A percentile compares a stretch with the other conserved stretches of the same genome.
Conservation (phyloP, 495 filamentous ascomycete genomes). For the Pseudoneurospora amorphoporcata region DNA sequence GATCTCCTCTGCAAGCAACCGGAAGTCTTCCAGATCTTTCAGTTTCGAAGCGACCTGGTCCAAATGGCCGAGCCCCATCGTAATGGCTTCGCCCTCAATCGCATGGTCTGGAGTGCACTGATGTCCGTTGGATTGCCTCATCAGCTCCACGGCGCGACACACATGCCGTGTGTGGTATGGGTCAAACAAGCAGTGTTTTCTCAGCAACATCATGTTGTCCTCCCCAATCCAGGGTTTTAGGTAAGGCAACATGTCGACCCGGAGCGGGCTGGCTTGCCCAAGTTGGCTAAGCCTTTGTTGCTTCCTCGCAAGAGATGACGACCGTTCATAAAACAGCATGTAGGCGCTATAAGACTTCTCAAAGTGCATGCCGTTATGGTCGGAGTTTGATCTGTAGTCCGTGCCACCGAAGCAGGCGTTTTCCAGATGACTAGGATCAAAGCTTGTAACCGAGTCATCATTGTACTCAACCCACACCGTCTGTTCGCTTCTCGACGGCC, state of each 20-base stretch:
- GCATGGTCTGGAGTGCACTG: slow-evolving; percentile 40
- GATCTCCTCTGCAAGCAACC: slow-evolving; percentile 44
- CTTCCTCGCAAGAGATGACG: slow-evolving; percentile 48
- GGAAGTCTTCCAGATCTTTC: slow-evolving; percentile 58
- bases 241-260: slow-evolving; percentile 42
- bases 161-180: slow-evolving; percentile 61
- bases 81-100: slow-evolving; percentile 50
- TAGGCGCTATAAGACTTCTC: slow-evolving; percentile 82
- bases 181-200: slow-evolving; percentile 75
- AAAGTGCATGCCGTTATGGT: slow-evolving; percentile 32
- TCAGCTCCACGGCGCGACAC: slow-evolving; percentile 43
- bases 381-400: slow-evolving; percentile 39
- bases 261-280: slow-evolving; percentile 37
- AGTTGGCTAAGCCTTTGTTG: slow-evolving; percentile 27
- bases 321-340: slow-evolving; percentile 94
- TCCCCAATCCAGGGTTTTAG: slow-evolving; percentile 52
- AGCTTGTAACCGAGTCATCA: slow-evolving; percentile 66
- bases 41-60: slow-evolving; percentile 68
- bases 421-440: slow-evolving; percentile 64
- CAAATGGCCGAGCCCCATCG: slow-evolving; percentile 61
- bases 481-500: slow-evolving; percentile 43
- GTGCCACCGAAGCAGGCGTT: slow-evolving; percentile 71
- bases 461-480: slow-evolving; percentile 86
- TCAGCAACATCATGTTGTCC: slow-evolving; percentile 63
- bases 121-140: slow-evolving; percentile 28